Conservation (phyloP, 768 basidiomycete genomes). For the Mrakia blollopis region DNA sequence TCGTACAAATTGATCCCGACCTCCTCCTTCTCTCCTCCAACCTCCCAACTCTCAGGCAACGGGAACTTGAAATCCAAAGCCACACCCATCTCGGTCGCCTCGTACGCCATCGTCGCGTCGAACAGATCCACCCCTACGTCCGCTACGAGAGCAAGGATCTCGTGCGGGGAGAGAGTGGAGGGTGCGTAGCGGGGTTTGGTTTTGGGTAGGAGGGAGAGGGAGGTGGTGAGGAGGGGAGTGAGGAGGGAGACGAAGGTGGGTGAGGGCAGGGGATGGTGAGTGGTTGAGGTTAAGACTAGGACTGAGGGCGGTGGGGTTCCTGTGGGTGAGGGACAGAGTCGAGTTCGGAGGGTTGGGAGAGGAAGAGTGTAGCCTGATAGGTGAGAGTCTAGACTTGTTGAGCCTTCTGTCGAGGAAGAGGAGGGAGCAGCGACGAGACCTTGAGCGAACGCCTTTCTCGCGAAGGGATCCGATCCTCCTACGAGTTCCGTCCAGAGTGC, state of each 20-base stretch:
- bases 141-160: background rate
- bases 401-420: too few species aligned
- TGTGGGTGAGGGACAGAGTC: background rate
- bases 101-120: conserved; percentile 16
- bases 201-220: background rate
- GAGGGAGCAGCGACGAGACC: background rate
- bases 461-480: background rate
- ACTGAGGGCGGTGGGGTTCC: too few species aligned
- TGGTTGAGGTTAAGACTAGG: background rate
- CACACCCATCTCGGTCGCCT: conserved; percentile 16
- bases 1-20: conserved; percentile 22
- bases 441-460: background rate
- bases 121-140: conserved; percentile 2
- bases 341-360: conserved; percentile 5
- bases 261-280: background rate
- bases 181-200: conserved; percentile 16
- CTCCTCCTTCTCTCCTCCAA: background rate
- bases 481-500: conserved; percentile 14
- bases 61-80: conserved; percentile 13
- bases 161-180: background rate
- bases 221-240: background rate
- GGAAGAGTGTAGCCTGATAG: conserved; percentile 15
- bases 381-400: background rate
- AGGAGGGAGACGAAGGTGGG: conserved; percentile 15
- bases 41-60: background rate